Conservation (phyloP, 169 alveolate species). For the Plasmodium gallinaceum region DNA sequence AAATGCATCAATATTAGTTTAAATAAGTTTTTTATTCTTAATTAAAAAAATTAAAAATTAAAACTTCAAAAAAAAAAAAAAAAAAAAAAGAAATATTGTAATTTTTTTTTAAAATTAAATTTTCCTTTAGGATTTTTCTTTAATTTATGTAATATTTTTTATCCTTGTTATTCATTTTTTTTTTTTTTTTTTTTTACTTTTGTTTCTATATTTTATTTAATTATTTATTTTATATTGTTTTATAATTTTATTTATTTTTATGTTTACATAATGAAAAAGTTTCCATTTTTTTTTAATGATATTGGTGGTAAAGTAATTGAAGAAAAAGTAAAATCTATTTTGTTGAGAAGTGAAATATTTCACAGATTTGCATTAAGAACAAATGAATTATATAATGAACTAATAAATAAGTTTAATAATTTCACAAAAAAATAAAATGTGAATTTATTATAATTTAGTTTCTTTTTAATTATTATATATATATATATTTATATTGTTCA, state of each 20-base stretch:
- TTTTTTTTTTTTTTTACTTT: slow-evolving; percentile 36
- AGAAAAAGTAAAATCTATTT: slow-evolving; percentile 61
- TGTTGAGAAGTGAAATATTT: slow-evolving; percentile 66
- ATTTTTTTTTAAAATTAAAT: no score
- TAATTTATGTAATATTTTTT: slow-evolving; percentile 54
- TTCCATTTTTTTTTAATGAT: slow-evolving; percentile 74
- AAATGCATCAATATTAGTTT: no score
- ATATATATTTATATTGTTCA: not conserved
- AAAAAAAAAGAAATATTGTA: no score
- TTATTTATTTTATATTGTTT: slow-evolving; percentile 30
- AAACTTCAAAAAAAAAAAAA: no score
- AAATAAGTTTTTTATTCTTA: no score
- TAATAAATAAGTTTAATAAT: slow-evolving; percentile 46
- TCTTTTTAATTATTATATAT: not conserved
- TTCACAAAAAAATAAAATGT: slow-evolving; percentile 30
- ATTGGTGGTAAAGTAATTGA: slow-evolving; percentile 77
- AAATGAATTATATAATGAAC: slow-evolving; percentile 57
- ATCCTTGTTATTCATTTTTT: slow-evolving; percentile 25
- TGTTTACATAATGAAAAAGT: slow-evolving; percentile 71
- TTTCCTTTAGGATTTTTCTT: not conserved
- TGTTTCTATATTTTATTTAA: slow-evolving; percentile 18
- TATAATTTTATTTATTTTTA: slow-evolving; percentile 32
- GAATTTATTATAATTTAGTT: not conserved
- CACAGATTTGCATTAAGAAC: slow-evolving; percentile 71
- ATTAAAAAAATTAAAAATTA: no score